Evolutionary conservation across 2,329 filamentous ascomycete genomes (phyloP), one percentile per base, ranked within the genome.

Genomic region (Penicillium sclerotigenum): DNA sequence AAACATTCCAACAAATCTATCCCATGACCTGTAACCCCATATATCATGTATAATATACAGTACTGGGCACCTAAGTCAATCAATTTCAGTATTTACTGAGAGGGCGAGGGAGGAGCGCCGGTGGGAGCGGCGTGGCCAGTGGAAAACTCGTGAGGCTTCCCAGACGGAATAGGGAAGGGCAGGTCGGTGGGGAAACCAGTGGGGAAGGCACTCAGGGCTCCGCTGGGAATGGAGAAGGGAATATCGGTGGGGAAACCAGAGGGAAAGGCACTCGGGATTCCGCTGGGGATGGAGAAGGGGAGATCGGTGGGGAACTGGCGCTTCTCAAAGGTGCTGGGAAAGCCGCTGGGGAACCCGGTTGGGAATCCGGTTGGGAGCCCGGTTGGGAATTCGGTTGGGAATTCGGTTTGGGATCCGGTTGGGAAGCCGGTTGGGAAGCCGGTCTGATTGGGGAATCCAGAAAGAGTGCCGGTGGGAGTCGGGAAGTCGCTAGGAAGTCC

Each of bases 311-410:
- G 42, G 47, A 51, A 51, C 41, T 57, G 46, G 29, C 54, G 54
- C 50, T 57, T 57, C 37, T 53, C 41, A 26, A 57, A 57, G 29
- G 48, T 14, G 14, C 54, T 43, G 34, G 49, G 29, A 31, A 41
- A 22, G 6, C 40, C 46, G 16, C 29, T 45, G 33, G 41, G 43
- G 33, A 36, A n/a, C 5, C 33, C 33, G 14, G 26, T 40, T 4
- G 57, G 49, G 38, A 60, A 51, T 6, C 34, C 36, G 16, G n/a
- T 31, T 13, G 57, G 49, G 38, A 60, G 48, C 2, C 34, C 36
- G 13, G 9, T 31, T 4, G 47, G 37, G 7, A 16, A n/a, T n/a
- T n/a, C n/a, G n/a, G n/a, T n/a, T n/a, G 41, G 43, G 33, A 36
- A n/a, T 9, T 16, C 33, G 14, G 26, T 40, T 4, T 53, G 49